Percentiles rank a stretch among this genome's conserved stretches.
Evolutionary conservation across 495 filamentous ascomycete genomes (phyloP).

Genomic region (Xylaria sp.): DNA sequence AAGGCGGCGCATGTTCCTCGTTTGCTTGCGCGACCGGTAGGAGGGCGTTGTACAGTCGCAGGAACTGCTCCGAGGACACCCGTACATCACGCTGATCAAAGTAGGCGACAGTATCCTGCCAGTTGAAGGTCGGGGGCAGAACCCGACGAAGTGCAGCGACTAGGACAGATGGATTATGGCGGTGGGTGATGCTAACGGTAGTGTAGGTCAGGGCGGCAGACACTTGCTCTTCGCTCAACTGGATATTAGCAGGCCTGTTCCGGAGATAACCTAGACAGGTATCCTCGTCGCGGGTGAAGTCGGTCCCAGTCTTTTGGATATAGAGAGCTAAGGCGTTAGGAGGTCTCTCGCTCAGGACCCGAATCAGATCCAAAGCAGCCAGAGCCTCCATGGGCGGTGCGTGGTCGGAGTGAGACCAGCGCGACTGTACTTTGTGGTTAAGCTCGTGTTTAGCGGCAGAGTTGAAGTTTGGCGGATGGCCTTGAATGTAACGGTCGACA

Average conservation of each 20-base stretch:
- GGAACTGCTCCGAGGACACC: slow-evolving; percentile 79
- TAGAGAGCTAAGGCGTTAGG: slow-evolving; percentile 73
- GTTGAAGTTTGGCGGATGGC: slow-evolving; percentile 81
- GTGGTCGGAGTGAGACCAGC: slow-evolving; percentile 65
- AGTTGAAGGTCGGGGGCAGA: slow-evolving; percentile 68
- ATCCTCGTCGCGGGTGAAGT: slow-evolving; percentile 59
- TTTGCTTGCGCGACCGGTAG: slow-evolving; percentile 64
- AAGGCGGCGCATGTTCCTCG: slow-evolving; percentile 52
- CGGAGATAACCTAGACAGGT: slow-evolving; percentile 63
- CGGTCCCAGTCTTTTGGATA: slow-evolving; percentile 76
- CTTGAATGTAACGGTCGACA: slow-evolving; percentile 80
- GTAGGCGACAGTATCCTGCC: slow-evolving; percentile 78
- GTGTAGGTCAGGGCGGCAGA: slow-evolving; percentile 79
- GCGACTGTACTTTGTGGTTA: slow-evolving; percentile 67
- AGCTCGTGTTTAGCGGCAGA: slow-evolving; percentile 74
- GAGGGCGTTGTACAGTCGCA: slow-evolving; percentile 78
- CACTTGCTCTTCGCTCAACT: slow-evolving; percentile 81
- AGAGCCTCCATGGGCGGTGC: slow-evolving; percentile 74
- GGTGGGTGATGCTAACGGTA: slow-evolving; percentile 72
- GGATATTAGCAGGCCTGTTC: slow-evolving; percentile 67
- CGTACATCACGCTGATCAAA: slow-evolving; percentile 83
- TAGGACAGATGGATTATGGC: slow-evolving; percentile 76
- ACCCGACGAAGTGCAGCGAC: slow-evolving; percentile 61
- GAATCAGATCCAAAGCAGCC: slow-evolving; percentile 74
- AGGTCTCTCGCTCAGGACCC: slow-evolving; percentile 66